Percentiles rank a stretch among this genome's conserved stretches.
Conservation (phyloP, 1,284 basidiomycete genomes). For the Trametes polyzona region DNA sequence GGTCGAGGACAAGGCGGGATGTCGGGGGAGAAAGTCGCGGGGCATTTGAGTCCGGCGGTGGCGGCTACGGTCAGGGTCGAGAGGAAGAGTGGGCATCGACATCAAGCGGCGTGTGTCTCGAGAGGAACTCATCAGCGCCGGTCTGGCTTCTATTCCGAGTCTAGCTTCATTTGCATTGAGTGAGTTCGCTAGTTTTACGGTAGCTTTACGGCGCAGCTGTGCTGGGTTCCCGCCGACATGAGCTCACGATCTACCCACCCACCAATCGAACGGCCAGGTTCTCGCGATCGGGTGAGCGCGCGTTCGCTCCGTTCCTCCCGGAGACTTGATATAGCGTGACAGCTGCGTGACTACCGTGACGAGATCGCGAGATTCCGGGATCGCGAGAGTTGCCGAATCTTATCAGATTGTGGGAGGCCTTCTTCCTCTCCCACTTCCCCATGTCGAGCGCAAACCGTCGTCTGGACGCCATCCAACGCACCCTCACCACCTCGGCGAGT, state of each 20-base stretch:
- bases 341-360: neutral
- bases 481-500: neutral
- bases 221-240: too few relatives aligned
- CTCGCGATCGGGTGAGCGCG: too few relatives aligned
- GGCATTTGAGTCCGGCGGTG: neutral
- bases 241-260: too few relatives aligned
- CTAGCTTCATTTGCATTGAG: too few relatives aligned
- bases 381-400: constrained; percentile 16
- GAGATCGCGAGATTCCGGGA: neutral
- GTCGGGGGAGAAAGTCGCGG: neutral
- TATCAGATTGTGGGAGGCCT: constrained; percentile 21
- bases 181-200: too few relatives aligned
- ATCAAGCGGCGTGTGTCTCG: neutral
- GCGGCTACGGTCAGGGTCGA: neutral
- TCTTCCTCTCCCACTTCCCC: neutral
- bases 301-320: too few relatives aligned
- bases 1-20: too few relatives aligned
- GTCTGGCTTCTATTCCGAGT: neutral
- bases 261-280: too few relatives aligned
- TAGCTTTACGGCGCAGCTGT: too few relatives aligned
- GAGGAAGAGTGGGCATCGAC: neutral
- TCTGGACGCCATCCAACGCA: constrained; percentile 9
- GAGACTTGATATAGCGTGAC: neutral
- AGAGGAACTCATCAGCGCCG: neutral
- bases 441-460: constrained; percentile 16